phyloP scores from a whole-genome alignment of 768 basidiomycete genomes.

The Auriculariales sp. region DNA sequence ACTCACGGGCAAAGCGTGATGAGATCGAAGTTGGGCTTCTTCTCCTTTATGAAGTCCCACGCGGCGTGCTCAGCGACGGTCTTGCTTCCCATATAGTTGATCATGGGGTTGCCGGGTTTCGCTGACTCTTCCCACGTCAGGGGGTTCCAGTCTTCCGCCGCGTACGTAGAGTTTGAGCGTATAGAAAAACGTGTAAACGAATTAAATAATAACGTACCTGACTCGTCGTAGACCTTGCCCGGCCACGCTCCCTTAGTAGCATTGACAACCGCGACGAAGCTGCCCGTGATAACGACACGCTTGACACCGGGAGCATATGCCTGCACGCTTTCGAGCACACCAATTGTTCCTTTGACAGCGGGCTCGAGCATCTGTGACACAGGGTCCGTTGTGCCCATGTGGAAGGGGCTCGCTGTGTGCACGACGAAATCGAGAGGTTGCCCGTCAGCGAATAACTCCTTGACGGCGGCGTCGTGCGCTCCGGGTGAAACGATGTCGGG shows the following conservation, averaged over 20 bases:
- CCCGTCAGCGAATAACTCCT: too few species aligned
- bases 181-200: neutral
- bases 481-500: conserved; percentile 6
- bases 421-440: conserved; percentile 27
- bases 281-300: conserved; percentile 14
- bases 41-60: conserved; percentile 9
- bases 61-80: conserved; percentile 9
- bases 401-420: conserved; percentile 28
- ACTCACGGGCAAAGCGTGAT: conserved; percentile 8
- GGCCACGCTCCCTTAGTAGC: neutral
- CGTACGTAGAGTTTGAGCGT: neutral
- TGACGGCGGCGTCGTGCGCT: conserved; percentile 35
- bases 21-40: conserved; percentile 8
- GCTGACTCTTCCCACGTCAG: conserved; percentile 9
- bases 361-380: conserved; percentile 42
- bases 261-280: conserved; percentile 11
- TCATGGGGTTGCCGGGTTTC: neutral
- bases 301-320: conserved; percentile 16
- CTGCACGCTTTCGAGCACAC: conserved; percentile 42
- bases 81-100: conserved; percentile 9
- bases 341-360: conserved; percentile 55
- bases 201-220: too few species aligned
- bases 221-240: conserved; percentile 9
- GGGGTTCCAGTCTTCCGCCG: conserved; percentile 8
- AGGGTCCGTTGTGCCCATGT: conserved; percentile 9